A percentile compares a stretch with the other conserved stretches of the same genome.
phyloP scores from a whole-genome alignment of 2,329 filamentous ascomycete genomes.

The Aureobasidium sp. region DNA sequence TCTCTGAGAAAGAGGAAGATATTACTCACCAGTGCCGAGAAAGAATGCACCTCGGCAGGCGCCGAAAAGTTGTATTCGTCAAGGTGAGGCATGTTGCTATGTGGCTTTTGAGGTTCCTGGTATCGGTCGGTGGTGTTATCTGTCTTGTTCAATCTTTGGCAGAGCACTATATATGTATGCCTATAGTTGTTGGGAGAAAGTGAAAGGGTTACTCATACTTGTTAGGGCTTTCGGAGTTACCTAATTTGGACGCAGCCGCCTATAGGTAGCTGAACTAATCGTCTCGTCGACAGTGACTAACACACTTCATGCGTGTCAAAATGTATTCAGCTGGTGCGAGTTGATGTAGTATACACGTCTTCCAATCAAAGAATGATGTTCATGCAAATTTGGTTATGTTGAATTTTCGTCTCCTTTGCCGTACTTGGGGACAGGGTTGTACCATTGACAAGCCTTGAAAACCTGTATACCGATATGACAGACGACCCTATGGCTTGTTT shows the following conservation, averaged over 20 bases:
- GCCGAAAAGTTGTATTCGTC: constrained; percentile 32
- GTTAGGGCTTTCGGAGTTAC: background rate
- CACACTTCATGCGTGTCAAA: no score
- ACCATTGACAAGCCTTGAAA: background rate
- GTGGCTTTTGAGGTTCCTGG: no score
- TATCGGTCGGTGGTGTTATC: no score
- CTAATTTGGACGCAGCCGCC: background rate
- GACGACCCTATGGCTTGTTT: background rate
- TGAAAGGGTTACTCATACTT: background rate
- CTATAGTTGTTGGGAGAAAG: background rate
- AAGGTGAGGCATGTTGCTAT: constrained; percentile 17
- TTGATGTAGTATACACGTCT: no score
- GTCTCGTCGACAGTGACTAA: no score
- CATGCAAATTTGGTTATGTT: no score
- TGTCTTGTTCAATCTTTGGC: background rate
- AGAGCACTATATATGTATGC: background rate
- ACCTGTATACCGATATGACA: background rate
- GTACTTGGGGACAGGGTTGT: background rate
- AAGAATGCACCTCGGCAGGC: constrained; percentile 30
- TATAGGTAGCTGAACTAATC: no score
- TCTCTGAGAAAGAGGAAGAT: background rate
- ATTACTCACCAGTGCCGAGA: constrained; percentile 33
- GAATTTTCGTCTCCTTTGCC: no score
- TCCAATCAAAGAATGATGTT: no score
- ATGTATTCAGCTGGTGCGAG: no score